Evolutionary conservation across 345 rosid species (phyloP).

Genomic region (Arabis hirsuta): DNA sequence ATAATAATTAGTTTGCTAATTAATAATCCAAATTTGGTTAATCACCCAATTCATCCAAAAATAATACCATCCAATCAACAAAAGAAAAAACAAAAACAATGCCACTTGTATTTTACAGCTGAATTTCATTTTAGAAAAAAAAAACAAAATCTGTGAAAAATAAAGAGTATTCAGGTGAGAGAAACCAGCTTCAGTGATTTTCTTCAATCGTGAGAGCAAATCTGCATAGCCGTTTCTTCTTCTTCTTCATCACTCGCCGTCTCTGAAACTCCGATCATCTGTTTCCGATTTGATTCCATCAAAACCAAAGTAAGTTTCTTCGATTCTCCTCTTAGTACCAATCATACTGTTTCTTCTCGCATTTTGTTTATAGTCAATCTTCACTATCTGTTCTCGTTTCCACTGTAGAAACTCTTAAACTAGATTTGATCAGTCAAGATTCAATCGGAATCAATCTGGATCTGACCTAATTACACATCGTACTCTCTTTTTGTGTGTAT

Average conservation of each 20-base stretch:
- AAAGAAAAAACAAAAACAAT: background rate
- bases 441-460: conserved; percentile 9
- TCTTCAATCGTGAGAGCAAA: conserved; percentile 24
- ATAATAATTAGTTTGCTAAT: too few species aligned
- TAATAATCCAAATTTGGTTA: too few species aligned
- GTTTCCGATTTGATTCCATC: background rate
- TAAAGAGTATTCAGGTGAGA: conserved; percentile 2
- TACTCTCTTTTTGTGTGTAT: background rate
- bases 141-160: background rate
- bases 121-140: background rate
- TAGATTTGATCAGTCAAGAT: conserved; percentile 9
- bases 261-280: conserved; percentile 13
- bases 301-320: conserved; percentile 21
- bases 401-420: background rate
- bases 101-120: conserved; percentile 25
- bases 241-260: conserved; percentile 3
- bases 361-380: background rate
- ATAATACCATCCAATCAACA: conserved; percentile 6
- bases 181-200: conserved; percentile 18
- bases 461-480: conserved; percentile 16
- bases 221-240: conserved; percentile 18
- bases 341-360: background rate
- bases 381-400: conserved; percentile 3
- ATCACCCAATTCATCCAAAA: too few species aligned
- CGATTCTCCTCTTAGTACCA: background rate